Base-by-base conservation (phyloP, 2,329 filamentous ascomycete genomes). In the Cladophialophora yegresii region DNA sequence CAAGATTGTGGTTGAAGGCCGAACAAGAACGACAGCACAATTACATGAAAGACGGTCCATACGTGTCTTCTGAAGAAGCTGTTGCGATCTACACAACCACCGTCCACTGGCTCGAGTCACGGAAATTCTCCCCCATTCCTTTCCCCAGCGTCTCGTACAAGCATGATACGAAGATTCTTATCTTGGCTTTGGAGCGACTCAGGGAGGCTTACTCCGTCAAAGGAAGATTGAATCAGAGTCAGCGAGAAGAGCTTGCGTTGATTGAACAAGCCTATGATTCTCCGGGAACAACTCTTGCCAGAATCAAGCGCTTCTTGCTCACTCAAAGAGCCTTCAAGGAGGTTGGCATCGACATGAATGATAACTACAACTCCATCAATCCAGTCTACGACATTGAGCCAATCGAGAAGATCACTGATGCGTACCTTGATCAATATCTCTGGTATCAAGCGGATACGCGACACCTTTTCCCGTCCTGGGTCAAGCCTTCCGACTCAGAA, bases 91-190 rank as follows among this genome's bases (percentile, higher is more conserved):
- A 98, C 79, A 99, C 95, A 0, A 98, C 95, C 0, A 97, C 95
- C 66, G 95, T 99, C 7, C 96, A 99, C 77, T 99, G 95, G 95
- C 84, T 99, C 1, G 95, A 99, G 78, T 97, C 95, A 16, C 87
- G 96, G 71, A 99, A 99, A 77, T 99, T 97, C 76, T 96, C 96
- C 45, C 96, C 95, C 0, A 99, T 99, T 72, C 96, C 96, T 0
- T 99, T 99, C 84, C 95, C 95, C 0, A 96, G 92, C 75, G 95
- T 99, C 47, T 98, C 93, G 1, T 99, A 99, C 83, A 99, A 99
- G 81, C 95, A 99, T 74, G 95, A 99, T 77, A 99, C 95, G 58
- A 99, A 99, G 81, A 99, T 99, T 70, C 82, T 99, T 53, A 99
- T 99, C 71, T 83, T 99, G 65, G 95, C 95, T 0, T 84, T 99